Percentiles rank a stretch among this genome's conserved stretches.
Evolutionary conservation across 2,329 filamentous ascomycete species (phyloP).

Genomic region (Ploettnerulaceae sp.): DNA sequence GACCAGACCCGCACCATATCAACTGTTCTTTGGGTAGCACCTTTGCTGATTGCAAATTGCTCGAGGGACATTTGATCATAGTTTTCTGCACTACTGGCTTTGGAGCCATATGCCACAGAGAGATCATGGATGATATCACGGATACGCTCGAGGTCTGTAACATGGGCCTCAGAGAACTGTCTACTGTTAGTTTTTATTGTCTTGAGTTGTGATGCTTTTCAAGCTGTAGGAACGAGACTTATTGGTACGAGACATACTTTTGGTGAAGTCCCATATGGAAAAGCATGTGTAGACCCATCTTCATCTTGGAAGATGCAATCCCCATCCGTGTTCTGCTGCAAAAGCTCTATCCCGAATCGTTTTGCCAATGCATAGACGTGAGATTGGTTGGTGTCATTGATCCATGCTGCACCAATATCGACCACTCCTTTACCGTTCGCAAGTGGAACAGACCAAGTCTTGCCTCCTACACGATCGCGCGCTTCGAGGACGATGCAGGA

Average conservation of each 20-base stretch:
- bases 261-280: slow-evolving; percentile 34
- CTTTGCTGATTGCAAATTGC: slow-evolving; percentile 35
- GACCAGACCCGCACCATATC: slow-evolving; percentile 40
- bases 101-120: slow-evolving; percentile 20
- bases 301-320: slow-evolving; percentile 40
- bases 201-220: too few species aligned
- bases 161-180: slow-evolving; percentile 11
- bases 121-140: slow-evolving; percentile 20
- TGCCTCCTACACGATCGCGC: slow-evolving; percentile 41
- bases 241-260: too few species aligned
- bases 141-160: slow-evolving; percentile 16
- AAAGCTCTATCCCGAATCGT: slow-evolving; percentile 39
- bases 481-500: slow-evolving; percentile 37
- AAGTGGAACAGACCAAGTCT: slow-evolving; percentile 30
- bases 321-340: slow-evolving; percentile 46
- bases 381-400: slow-evolving; percentile 39
- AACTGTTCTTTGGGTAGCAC: slow-evolving; percentile 33
- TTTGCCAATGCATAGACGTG: slow-evolving; percentile 39
- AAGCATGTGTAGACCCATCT: slow-evolving; percentile 33
- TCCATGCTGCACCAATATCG: slow-evolving; percentile 55
- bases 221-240: too few species aligned
- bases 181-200: background rate
- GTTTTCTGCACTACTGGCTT: slow-evolving; percentile 18
- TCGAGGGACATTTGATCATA: slow-evolving; percentile 35
- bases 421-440: slow-evolving; percentile 35